Percentiles rank a stretch among this genome's conserved stretches.
phyloP scores from a whole-genome alignment of 2,329 filamentous ascomycete species.

The Calonectria naviculata region DNA sequence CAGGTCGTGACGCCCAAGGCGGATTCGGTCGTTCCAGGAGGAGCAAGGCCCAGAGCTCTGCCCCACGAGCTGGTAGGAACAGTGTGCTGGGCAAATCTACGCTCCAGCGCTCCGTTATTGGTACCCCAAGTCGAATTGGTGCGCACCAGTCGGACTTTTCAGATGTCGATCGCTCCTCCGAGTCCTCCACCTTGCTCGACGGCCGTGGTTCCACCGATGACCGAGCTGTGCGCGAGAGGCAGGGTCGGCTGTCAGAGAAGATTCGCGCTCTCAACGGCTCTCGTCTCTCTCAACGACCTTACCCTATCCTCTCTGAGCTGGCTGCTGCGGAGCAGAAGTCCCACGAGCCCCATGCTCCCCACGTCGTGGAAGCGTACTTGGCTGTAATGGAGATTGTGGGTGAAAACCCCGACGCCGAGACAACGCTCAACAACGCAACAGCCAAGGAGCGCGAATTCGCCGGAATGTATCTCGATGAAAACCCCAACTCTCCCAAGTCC shows the following conservation, averaged over 20 bases:
- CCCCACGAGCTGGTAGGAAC: slow-evolving; percentile 64
- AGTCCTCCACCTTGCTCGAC: slow-evolving; percentile 54
- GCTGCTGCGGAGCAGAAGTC: slow-evolving; percentile 77
- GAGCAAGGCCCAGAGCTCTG: slow-evolving; percentile 60
- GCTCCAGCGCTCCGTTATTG: slow-evolving; percentile 88
- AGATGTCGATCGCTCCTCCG: slow-evolving; percentile 72
- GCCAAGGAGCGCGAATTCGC: slow-evolving; percentile 82
- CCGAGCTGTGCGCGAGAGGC: slow-evolving; percentile 84
- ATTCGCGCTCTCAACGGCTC: slow-evolving; percentile 82
- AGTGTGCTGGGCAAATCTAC: slow-evolving; percentile 68
- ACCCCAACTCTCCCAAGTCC: slow-evolving; percentile 70
- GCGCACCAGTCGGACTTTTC: slow-evolving; percentile 74
- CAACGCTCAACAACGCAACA: slow-evolving; percentile 69
- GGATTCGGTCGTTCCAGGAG: slow-evolving; percentile 71
- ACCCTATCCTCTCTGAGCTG: slow-evolving; percentile 81
- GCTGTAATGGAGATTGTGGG: slow-evolving; percentile 83
- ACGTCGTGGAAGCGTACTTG: slow-evolving; percentile 85
- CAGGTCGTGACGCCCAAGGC: slow-evolving; percentile 60
- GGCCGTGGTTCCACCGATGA: slow-evolving; percentile 70
- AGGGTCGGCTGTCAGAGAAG: slow-evolving; percentile 82
- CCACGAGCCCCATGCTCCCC: slow-evolving; percentile 76
- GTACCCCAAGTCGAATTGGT: slow-evolving; percentile 77
- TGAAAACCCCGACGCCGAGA: slow-evolving; percentile 73
- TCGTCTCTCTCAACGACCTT: slow-evolving; percentile 73
- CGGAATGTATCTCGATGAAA: slow-evolving; percentile 80